phyloP scores from a whole-genome alignment of 2,329 filamentous ascomycete genomes.

The Furcasterigmium sp. region DNA sequence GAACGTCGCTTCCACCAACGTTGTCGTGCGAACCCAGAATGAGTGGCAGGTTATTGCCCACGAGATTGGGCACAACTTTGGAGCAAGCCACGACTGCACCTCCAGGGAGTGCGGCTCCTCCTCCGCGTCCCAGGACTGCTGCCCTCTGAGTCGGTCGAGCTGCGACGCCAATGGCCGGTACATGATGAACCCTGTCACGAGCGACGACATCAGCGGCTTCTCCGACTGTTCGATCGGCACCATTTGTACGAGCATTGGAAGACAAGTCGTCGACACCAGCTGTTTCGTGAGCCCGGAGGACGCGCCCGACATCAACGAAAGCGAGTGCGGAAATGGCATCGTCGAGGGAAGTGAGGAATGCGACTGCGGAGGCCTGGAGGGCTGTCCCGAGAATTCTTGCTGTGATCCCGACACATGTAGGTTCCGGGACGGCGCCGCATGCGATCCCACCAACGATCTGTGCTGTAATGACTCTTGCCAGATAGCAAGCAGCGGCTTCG shows the following conservation, averaged over 20 bases:
- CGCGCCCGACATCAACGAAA: constrained; percentile 68
- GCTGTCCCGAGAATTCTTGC: constrained; percentile 67
- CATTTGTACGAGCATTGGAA: constrained; percentile 73
- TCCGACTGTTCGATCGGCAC: constrained; percentile 81
- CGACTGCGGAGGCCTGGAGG: constrained; percentile 70
- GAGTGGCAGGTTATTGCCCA: constrained; percentile 92
- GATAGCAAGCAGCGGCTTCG: constrained; percentile 54
- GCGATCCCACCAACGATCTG: constrained; percentile 67
- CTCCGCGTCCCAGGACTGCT: constrained; percentile 57
- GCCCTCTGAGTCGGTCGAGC: constrained; percentile 56
- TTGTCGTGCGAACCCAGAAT: constrained; percentile 68
- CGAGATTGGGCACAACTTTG: constrained; percentile 82
- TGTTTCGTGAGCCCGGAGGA: constrained; percentile 74
- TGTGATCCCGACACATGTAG: constrained; percentile 76
- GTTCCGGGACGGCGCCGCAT: constrained; percentile 65
- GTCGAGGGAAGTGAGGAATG: constrained; percentile 84
- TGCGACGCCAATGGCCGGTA: constrained; percentile 69
- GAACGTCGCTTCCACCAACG: constrained; percentile 70
- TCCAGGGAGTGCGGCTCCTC: constrained; percentile 53
- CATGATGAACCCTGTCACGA: constrained; percentile 87
- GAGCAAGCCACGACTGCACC: constrained; percentile 83
- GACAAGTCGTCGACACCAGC: constrained; percentile 63
- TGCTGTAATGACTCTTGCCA: constrained; percentile 62
- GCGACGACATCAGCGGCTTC: constrained; percentile 62
- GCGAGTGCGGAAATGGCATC: constrained; percentile 85